Evolutionary conservation across 805 yeast species (phyloP), one percentile per base, ranked within the genome.

Genomic region (Teunomyces atbi): DNA sequence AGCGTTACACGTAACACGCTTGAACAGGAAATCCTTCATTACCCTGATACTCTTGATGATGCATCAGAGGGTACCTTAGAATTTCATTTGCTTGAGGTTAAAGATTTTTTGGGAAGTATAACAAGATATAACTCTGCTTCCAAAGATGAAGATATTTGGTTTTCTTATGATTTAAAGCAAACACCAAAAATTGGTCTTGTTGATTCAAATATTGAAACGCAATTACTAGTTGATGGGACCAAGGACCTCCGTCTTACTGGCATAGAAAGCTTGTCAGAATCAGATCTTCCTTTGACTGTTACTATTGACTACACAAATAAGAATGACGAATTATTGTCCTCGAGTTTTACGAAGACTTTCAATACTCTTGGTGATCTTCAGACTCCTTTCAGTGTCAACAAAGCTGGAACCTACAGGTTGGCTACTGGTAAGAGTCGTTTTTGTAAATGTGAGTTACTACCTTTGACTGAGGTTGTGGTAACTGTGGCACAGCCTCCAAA

Each of bases 331-430:
- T 15, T 38, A 10, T 16, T 44, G 18, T 34, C 42, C 12, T 35
- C 41, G 6, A 43, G 3, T 41, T 48, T 30, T n/a, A 58, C 68
- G 1, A 58, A 56, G 23, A 52, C 51, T 1, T 71, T 66, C 49
- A 52, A 52, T 5, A 55, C 49, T 19, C 42, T 40, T 6, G 54
- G 54, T 4, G 74, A 68, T 10, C 52, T 69, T n/a, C 42, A 42
- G 3, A 45, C 45, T 2, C 75, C 76, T 1, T 52, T 68, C 12
- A 46, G 52, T 13, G 77, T 82, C 0, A 68, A 72, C 3, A 65
- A 70, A 37, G 84, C 95, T 0, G 99, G 99, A 4, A 61, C 65
- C 0, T 92, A 89, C 61, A 60, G 62, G 6, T 63, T 94, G 26
- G 61, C 73, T 27, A 61, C 77, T 1, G 82, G 85, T 1, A 53